Percentiles rank a stretch among this genome's conserved stretches.
Evolutionary conservation across 129 eudicot species (phyloP).

Genomic region (Lonicera japonica): DNA sequence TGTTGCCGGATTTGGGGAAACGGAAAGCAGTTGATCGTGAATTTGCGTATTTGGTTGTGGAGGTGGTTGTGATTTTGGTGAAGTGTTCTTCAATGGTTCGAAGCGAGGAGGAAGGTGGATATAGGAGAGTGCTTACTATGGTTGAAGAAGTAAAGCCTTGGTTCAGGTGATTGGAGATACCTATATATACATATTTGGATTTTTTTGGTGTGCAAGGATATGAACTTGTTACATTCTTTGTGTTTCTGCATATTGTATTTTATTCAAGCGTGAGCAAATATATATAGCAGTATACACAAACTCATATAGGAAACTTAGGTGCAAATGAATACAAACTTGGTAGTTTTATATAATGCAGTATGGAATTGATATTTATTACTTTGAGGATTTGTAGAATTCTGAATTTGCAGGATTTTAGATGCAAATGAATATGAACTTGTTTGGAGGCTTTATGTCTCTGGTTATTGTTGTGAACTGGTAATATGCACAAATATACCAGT

Average conservation of each 20-base stretch:
- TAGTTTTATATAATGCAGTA: background rate
- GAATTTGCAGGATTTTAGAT: slow-evolving; percentile 46
- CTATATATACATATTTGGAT: too few relatives aligned
- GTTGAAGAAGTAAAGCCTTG: slow-evolving; percentile 47
- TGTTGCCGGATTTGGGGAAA: slow-evolving; percentile 42
- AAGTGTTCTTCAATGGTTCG: slow-evolving; percentile 50
- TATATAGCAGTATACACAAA: too few relatives aligned
- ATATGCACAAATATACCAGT: too few relatives aligned
- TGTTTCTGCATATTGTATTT: too few relatives aligned
- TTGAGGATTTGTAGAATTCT: slow-evolving; percentile 6
- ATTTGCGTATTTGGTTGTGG: slow-evolving; percentile 43
- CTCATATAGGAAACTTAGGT: background rate
- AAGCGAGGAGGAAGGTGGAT: slow-evolving; percentile 39
- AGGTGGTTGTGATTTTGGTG: slow-evolving; percentile 49
- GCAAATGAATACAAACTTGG: too few relatives aligned
- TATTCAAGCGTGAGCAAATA: too few relatives aligned
- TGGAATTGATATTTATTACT: background rate
- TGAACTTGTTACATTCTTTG: slow-evolving; percentile 6
- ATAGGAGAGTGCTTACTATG: slow-evolving; percentile 37
- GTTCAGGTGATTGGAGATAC: slow-evolving; percentile 39
- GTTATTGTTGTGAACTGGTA: too few relatives aligned
- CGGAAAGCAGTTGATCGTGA: slow-evolving; percentile 42
- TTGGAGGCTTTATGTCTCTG: too few relatives aligned
- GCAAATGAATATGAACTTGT: slow-evolving; percentile 41
- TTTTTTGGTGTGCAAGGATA: slow-evolving; percentile 1